A percentile compares a stretch with the other conserved stretches of the same genome.
Evolutionary conservation across 2,329 filamentous ascomycete species (phyloP).

Genomic region (Acrodontium crateriforme): DNA sequence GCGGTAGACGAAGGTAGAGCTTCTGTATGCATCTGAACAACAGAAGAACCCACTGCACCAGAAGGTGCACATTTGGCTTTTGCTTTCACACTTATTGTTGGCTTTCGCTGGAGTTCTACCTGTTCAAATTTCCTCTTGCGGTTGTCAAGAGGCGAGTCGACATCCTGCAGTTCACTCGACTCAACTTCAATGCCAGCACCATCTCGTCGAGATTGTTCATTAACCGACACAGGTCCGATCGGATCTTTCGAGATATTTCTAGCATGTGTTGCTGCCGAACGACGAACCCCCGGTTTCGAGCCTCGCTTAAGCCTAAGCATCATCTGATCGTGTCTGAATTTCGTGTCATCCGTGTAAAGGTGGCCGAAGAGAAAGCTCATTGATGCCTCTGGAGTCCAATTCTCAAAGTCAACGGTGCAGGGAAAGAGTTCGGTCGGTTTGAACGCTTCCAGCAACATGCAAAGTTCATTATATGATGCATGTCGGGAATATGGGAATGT

Average conservation of each 20-base stretch:
- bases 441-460: constrained; percentile 53
- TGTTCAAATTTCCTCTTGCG: too few species aligned
- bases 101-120: too few species aligned
- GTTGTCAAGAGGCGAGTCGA: too few species aligned
- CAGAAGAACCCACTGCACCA: too few species aligned
- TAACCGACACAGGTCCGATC: neutral
- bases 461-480: constrained; percentile 71
- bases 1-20: too few species aligned
- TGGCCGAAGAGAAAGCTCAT: constrained; percentile 59
- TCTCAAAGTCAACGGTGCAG: constrained; percentile 51
- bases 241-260: constrained; percentile 2
- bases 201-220: neutral
- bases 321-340: constrained; percentile 51
- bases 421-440: constrained; percentile 66
- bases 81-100: too few species aligned
- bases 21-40: too few species aligned
- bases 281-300: constrained; percentile 1
- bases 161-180: too few species aligned
- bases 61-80: too few species aligned
- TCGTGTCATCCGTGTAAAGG: constrained; percentile 42
- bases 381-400: constrained; percentile 51
- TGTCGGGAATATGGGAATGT: constrained; percentile 80
- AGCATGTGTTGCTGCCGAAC: neutral
- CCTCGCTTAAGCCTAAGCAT: too few species aligned
- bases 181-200: too few species aligned